Base-by-base conservation (phyloP, 176 grass and related monocot species). In the Canna indica region DNA sequence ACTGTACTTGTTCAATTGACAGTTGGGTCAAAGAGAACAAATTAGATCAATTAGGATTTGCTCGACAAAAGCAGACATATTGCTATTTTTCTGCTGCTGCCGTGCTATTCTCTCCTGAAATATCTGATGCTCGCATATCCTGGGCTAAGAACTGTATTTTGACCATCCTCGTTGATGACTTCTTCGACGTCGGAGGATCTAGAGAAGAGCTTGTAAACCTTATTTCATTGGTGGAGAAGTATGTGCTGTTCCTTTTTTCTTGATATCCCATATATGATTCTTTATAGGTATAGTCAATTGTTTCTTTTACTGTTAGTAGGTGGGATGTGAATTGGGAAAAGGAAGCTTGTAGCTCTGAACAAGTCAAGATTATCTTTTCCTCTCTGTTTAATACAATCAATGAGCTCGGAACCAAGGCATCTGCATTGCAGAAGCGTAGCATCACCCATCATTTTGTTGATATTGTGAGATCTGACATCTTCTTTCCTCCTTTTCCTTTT, bases 111-210 rank as follows among this genome's bases (percentile, higher is more conserved):
- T 76, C 76, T 22, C 81, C 78, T 57, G 76, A 96, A 66, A 41
- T 86, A 1, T 81, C 78, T 18, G 78, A 88, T 67, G 87, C 83
- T 34, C 83, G 85, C 59, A 84, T 84, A 22, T 77, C 71, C 22
- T 96, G 83, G 85, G 52, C 85, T 2, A 80, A 84, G 82, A 91
- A 88, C 80, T 69, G 50, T 27, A 85, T 88, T 11, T 83, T 96
- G 18, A 83, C 85, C n/a, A 88, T 81, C 10, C 17, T 88, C 0
- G 75, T 86, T 22, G 88, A 96, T 14, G 91, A 96, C 68, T 88
- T 96, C 72, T 96, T 96, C 36, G 91, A 96, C 41, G 31, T 86
- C 46, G 83, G 76, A 47, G 88, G 91, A 76, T 96, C 91, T 32
- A 75, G 57, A 65, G 85, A 91, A 74, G 91, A 96, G 67, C 38